phyloP scores from a whole-genome alignment of 257 asterid genomes.

The Solanum clarkiae region DNA sequence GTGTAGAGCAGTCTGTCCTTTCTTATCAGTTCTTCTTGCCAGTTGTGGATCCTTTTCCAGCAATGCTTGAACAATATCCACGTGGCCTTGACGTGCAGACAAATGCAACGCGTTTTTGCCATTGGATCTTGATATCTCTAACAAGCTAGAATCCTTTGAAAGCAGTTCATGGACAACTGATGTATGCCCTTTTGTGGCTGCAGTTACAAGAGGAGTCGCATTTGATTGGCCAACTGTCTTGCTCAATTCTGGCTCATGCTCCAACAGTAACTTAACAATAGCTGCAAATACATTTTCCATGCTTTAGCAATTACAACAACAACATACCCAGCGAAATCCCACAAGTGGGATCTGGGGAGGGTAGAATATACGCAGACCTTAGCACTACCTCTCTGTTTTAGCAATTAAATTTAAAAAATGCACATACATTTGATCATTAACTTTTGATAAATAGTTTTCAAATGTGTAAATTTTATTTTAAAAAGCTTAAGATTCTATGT shows the following conservation, averaged over 20 bases:
- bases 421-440: too few relatives aligned
- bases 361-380: too few relatives aligned
- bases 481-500: too few relatives aligned
- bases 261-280: conserved; percentile 47
- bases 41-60: conserved; percentile 56
- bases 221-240: conserved; percentile 52
- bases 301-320: background rate
- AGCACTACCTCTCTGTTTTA: background rate
- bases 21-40: conserved; percentile 59
- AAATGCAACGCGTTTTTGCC: conserved; percentile 64
- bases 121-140: conserved; percentile 56
- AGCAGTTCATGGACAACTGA: conserved; percentile 49
- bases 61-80: conserved; percentile 37
- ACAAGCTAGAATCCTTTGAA: conserved; percentile 33
- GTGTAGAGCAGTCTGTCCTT: conserved; percentile 66
- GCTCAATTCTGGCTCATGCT: conserved; percentile 46
- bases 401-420: background rate
- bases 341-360: too few relatives aligned
- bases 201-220: conserved; percentile 65
- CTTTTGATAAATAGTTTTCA: background rate
- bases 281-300: conserved; percentile 18
- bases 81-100: conserved; percentile 66
- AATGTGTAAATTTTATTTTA: too few relatives aligned
- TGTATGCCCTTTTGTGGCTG: conserved; percentile 58
- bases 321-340: too few relatives aligned